phyloP scores from a whole-genome alignment of 495 filamentous ascomycete genomes.

The Penicillium riverlandense region DNA sequence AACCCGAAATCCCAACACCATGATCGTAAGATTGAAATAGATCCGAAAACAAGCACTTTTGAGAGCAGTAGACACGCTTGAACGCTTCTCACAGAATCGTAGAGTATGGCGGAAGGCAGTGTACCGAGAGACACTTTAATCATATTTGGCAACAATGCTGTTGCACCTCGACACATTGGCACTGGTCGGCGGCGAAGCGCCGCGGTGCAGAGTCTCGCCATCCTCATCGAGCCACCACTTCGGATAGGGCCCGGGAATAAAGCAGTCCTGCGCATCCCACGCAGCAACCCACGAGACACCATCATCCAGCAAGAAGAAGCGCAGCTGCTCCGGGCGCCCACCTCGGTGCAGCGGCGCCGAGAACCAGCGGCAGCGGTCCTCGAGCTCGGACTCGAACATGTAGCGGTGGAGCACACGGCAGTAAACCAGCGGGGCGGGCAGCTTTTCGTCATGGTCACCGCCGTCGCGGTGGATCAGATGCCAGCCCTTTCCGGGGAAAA shows the following conservation, averaged over 20 bases:
- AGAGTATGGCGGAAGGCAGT: neutral
- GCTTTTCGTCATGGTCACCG: conserved; percentile 30
- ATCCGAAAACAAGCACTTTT: neutral
- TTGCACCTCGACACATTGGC: conserved; percentile 34
- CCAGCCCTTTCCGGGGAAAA: conserved; percentile 37
- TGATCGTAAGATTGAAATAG: neutral
- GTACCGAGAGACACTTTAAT: too few species aligned
- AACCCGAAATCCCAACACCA: too few species aligned
- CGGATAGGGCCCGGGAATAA: conserved; percentile 40
- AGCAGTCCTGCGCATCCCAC: conserved; percentile 36
- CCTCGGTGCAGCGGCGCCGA: conserved; percentile 28
- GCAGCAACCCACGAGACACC: conserved; percentile 37
- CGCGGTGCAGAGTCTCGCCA: conserved; percentile 31
- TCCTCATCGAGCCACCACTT: conserved; percentile 37
- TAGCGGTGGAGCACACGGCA: conserved; percentile 42
- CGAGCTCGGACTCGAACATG: conserved; percentile 37
- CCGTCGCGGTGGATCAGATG: conserved; percentile 34
- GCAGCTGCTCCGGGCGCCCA: conserved; percentile 24
- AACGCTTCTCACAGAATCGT: neutral
- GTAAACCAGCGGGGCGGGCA: conserved; percentile 34
- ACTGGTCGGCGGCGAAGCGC: conserved; percentile 29
- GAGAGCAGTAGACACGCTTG: neutral
- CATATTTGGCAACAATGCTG: conserved; percentile 22
- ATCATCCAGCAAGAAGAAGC: conserved; percentile 40
- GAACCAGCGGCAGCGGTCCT: conserved; percentile 36